A percentile compares a stretch with the other conserved stretches of the same genome.
phyloP scores from a whole-genome alignment of 768 basidiomycete species.

The Gelatoporia subvermispora region DNA sequence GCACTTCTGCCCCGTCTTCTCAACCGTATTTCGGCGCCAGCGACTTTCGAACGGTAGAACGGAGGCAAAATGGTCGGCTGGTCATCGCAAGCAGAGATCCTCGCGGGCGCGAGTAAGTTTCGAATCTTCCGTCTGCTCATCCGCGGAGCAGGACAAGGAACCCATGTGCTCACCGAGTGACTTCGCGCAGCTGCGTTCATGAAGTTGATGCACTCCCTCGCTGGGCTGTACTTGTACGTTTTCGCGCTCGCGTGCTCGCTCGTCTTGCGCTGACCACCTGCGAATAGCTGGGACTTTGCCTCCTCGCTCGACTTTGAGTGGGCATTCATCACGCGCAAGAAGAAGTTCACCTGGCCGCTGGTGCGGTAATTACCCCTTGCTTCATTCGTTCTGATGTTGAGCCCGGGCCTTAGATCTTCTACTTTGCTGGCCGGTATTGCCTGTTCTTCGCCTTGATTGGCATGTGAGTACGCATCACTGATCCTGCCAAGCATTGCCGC shows the following conservation, averaged over 20 bases:
- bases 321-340: conserved; percentile 34
- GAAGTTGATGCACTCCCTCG: conserved; percentile 36
- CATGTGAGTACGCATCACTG: conserved; percentile 32
- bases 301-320: conserved; percentile 40
- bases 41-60: background rate
- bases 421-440: conserved; percentile 41
- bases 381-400: too few species aligned
- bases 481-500: background rate
- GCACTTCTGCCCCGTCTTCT: background rate
- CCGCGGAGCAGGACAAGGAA: background rate
- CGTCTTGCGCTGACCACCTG: background rate
- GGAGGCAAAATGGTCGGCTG: conserved; percentile 32
- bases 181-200: conserved; percentile 31
- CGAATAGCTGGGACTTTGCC: conserved; percentile 38
- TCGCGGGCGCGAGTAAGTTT: conserved; percentile 31
- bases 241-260: background rate
- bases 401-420: conserved; percentile 31
- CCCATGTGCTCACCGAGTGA: background rate
- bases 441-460: conserved; percentile 43
- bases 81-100: conserved; percentile 32
- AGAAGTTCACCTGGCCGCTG: conserved; percentile 42
- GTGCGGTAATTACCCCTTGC: conserved; percentile 19
- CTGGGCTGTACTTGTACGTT: conserved; percentile 39
- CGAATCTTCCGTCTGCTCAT: background rate
- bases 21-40: background rate